Evolutionary conservation across 768 basidiomycete genomes (phyloP).

Genomic region (Suillus weaverae): DNA sequence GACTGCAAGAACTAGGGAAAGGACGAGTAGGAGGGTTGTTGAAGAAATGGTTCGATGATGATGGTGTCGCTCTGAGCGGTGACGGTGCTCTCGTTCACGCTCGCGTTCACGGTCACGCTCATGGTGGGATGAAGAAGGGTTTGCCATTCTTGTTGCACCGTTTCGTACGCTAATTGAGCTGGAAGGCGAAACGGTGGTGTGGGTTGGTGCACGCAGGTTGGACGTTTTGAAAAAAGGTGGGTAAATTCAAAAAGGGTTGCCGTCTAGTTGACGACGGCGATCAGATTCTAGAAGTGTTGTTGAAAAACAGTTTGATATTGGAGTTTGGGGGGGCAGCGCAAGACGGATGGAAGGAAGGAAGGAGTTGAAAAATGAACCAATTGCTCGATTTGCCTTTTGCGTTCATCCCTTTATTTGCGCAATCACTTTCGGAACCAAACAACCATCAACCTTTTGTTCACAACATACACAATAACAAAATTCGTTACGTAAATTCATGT

Average conservation of each 20-base stretch:
- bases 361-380: conserved; percentile 32
- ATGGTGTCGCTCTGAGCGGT: conserved; percentile 68
- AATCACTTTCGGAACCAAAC: conserved; percentile 25
- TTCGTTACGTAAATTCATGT: not conserved
- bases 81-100: conserved; percentile 48
- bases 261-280: conserved; percentile 6
- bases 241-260: conserved; percentile 14
- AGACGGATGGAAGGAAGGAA: not conserved
- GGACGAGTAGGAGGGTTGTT: conserved; percentile 82
- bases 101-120: conserved; percentile 57
- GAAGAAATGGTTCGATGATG: conserved; percentile 87
- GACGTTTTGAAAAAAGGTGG: conserved; percentile 57
- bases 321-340: conserved; percentile 19
- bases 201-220: conserved; percentile 55
- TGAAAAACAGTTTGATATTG: conserved; percentile 16
- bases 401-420: conserved; percentile 25
- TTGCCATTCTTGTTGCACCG: conserved; percentile 63
- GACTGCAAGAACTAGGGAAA: conserved; percentile 83
- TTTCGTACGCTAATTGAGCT: conserved; percentile 58
- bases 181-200: conserved; percentile 75
- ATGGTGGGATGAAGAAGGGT: conserved; percentile 81
- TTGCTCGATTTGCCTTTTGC: conserved; percentile 29
- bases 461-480: not conserved
- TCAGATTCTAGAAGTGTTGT: not conserved
- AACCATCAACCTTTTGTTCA: not conserved